Base-by-base conservation (phyloP, 2,329 filamentous ascomycete genomes). In the Neofusicoccum kwambonambiense region DNA sequence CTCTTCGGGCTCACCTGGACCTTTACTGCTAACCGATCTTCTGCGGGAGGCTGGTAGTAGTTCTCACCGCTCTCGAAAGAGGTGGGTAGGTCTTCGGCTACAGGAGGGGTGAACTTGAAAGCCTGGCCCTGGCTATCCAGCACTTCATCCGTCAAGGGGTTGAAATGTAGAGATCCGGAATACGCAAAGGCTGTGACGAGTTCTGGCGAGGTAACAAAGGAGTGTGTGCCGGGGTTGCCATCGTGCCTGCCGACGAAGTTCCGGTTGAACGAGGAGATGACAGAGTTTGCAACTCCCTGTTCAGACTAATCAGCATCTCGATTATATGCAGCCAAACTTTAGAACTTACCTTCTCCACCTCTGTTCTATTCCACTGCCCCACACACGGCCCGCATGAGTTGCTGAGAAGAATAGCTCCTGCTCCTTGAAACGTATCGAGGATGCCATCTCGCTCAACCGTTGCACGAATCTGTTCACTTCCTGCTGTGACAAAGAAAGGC, bases 201-300 rank as follows among this genome's bases (percentile, higher is more conserved):
- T 64, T 83, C 80, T 19, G 81, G 80, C 2, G 80, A 82, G 15
- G 80, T 78, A 51, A 83, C 78, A 67, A 83, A 83, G 0, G 80
- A 81, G 70, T 82, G 80, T 0, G 81, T 83, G 34, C 78, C 80
- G 1, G 81, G 74, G 42, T 78, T 77, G 3, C 75, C 68, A 62
- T 78, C 75, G 51, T 77, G 76, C 1, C 76, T 74, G 3, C 73
- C 75, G 0, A 75, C 75, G 58, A 77, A 78, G 19, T 78, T 78
- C 5, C 76, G 70, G 61, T 78, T 78, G 67, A 74, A 78, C 22
- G 70, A 74, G 8, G 75, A 75, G 1, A 77, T 70, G 8, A 78
- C 71, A 5, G 74, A 75, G 58, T 77, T 77, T 39, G 67, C 67
- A 64, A 74, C 71, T 4, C 67, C 67, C 15, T 62, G 62, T 64